Base-by-base conservation (phyloP, 169 alveolate genomes). In the Cryptosporidium baileyi region DNA sequence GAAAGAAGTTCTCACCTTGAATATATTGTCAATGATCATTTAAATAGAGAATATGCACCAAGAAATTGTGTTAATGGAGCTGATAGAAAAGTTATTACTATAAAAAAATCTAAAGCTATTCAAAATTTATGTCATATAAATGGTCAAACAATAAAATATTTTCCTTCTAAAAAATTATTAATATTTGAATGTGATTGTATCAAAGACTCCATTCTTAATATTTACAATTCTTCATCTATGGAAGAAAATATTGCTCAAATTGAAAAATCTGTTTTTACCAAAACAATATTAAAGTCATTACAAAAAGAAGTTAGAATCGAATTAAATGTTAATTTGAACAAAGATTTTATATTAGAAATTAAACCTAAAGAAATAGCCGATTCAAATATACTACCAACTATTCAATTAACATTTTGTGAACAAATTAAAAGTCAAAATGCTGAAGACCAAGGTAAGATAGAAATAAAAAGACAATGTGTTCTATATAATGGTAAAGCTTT, bases 111-210 rank as follows among this genome's bases (percentile, higher is more conserved):
- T 1, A 74, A 59, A 41, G 85, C 85, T 22, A 45, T 74, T 13
- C 65, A 74, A 54, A 74, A 74, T 38, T 54, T 36, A 26, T 74
- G 85, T n/a, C 65, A 74, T 43, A 74, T 74, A 24, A 74, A 74
- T 74, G 67, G 85, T 13, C 44, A 15, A 19, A 13, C 85, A 54
- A 74, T 74, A n/a, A 9, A 15, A 5, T 57, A 54, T n/a, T 19
- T 41, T 19, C 65, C 65, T 34, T 22, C 65, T 52, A 24, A 36
- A 41, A 51, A 36, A 15, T 30, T 26, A 11, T 9, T 74, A 41
- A 45, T 8, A n/a, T 74, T 74, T 34, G 65, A 54, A 38, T 74
- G 54, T 74, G 85, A 74, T 34, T 74, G 85, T 28, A 74, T 57
- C 40, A 47, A 49, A 22, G 85, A 74, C 24, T 51, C 85, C 2